These are phyloP conservation scores for Leccinum pachyderme DNA, from an alignment of 1,284 basidiomycete genomes.

Conservation along the genomic window DNA sequence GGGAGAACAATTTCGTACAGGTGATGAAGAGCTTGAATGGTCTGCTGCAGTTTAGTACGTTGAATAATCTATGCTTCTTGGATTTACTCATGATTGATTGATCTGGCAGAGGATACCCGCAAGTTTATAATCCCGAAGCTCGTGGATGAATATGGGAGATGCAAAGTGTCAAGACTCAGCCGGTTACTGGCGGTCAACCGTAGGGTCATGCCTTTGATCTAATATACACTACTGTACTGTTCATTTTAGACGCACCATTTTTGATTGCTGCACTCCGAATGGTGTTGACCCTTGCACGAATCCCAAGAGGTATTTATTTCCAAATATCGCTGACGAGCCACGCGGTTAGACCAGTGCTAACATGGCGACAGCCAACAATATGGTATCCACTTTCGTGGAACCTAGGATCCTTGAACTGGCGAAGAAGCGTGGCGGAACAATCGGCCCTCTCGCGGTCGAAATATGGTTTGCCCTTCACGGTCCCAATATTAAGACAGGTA, in stretches of 20 bases:
- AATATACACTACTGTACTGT: not conserved
- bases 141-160: not conserved
- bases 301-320: not conserved
- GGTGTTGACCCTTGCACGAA: not conserved
- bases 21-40: conserved; percentile 23
- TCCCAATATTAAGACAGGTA: not conserved
- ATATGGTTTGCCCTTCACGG: not conserved
- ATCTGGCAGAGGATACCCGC: conserved; percentile 12
- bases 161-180: conserved; percentile 13
- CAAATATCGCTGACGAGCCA: not conserved
- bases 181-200: conserved; percentile 11
- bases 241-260: not conserved
- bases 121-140: conserved; percentile 12
- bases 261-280: not conserved
- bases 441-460: not conserved
- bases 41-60: conserved; percentile 24
- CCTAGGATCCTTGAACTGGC: not conserved
- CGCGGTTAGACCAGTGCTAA: not conserved
- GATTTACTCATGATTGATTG: not conserved
- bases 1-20: conserved; percentile 14
- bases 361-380: not conserved
- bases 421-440: not conserved
- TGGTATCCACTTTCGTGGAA: not conserved
- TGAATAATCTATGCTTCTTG: not conserved
- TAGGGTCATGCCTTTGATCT: not conserved